Base-by-base conservation (phyloP, 805 yeast species). In the Ogataea allantospora region DNA sequence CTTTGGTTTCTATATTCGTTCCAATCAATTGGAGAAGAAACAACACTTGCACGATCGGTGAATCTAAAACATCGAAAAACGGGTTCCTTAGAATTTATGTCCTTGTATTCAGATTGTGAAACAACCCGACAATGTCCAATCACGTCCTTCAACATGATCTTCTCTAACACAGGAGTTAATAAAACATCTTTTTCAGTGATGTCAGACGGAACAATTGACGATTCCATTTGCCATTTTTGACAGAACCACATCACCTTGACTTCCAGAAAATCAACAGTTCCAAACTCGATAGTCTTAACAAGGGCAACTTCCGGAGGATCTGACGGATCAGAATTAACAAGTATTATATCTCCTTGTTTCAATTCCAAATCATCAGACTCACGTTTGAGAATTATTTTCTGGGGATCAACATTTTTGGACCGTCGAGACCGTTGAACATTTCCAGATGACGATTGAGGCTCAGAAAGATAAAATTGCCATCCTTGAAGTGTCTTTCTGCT, bases 271-370 rank as follows among this genome's bases (percentile, higher is more conserved):
- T 64, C 64, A 24, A 70, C 66, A 4, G 70, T 71, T 3, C 81
- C 83, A 38, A 72, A 65, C 13, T 60, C 47, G 10, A 79, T 74
- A 28, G 77, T 80, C 33, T 68, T 68, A 11, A 82, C 63, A 23
- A 79, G 47, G 6, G 70, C 80, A 2, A 76, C 61, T 29, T 64
- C 70, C 1, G 70, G 60, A 2, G 54, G 45, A 2, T 58, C 57
- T 2, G 55, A 60, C n/a, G n/a, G n/a, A 37, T 63, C 65, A 7
- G 33, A 40, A n/a, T 44, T 31, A 9, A 73, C 62, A 7, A 77
- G 53, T 0, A 81, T 51, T 25, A 73, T 62, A 44, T 76, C 80
- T 3, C 88, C 88, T 7, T 66, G 65, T 17, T 65, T 63, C 14
- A 82, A 47, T 30, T 65, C 71, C 24, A 77, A 43, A 3, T 67